Evolutionary conservation across 208 protist genomes (phyloP).

Genomic region (Trypanosomatidae sp.): DNA sequence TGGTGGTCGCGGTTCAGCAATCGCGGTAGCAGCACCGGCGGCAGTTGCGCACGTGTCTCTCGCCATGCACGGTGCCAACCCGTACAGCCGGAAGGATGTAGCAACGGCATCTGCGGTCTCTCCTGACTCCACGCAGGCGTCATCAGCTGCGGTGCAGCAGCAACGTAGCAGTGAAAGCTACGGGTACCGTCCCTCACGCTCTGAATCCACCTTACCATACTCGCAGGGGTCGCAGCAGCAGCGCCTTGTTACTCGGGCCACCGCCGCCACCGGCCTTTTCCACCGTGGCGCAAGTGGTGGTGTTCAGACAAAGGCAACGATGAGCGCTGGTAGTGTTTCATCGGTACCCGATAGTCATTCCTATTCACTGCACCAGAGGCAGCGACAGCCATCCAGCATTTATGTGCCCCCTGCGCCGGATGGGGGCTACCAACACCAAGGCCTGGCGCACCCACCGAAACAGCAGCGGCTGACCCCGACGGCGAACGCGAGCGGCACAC

Average conservation of each 20-base stretch:
- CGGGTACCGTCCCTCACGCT: background rate
- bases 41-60: background rate
- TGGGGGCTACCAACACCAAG: background rate
- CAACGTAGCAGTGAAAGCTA: background rate
- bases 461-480: background rate
- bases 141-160: background rate
- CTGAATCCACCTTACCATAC: background rate
- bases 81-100: background rate
- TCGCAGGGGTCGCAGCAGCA: slow-evolving; percentile 8
- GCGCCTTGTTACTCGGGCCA: background rate
- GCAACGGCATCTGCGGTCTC: background rate
- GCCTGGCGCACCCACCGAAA: background rate
- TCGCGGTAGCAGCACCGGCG: background rate
- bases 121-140: background rate
- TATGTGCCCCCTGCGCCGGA: background rate
- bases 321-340: background rate
- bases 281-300: too few relatives aligned
- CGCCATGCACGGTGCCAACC: background rate
- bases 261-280: background rate
- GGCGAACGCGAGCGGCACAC: slow-evolving; percentile 17
- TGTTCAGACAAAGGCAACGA: background rate
- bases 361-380: background rate
- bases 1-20: background rate
- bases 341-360: background rate
- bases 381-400: background rate